Evolutionary conservation across 306 rosid species (phyloP).

Genomic region (Fragaria vesca): DNA sequence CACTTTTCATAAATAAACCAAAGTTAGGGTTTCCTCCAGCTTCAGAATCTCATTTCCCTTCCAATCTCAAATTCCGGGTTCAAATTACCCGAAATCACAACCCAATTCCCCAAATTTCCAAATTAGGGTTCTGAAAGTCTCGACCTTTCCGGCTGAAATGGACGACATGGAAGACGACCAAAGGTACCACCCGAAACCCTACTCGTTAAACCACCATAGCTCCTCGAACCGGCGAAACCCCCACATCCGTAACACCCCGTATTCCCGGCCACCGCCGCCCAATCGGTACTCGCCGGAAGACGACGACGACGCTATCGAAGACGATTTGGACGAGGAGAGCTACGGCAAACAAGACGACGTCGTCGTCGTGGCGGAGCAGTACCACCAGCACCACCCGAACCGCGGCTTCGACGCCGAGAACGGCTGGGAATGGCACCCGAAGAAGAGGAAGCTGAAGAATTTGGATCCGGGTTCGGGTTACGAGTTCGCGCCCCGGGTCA

Average conservation of each 20-base stretch:
- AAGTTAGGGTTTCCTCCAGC: not conserved
- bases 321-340: constrained; percentile 29
- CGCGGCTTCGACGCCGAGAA: constrained; percentile 28
- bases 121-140: not conserved
- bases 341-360: constrained; percentile 15
- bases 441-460: constrained; percentile 50
- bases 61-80: not conserved
- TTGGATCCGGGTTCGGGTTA: constrained; percentile 33
- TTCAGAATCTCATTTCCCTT: not conserved
- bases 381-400: constrained; percentile 7
- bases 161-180: constrained; percentile 59
- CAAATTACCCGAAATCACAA: too few relatives aligned
- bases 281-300: constrained; percentile 32
- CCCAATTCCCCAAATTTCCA: not conserved
- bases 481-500: constrained; percentile 46
- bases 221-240: constrained; percentile 43
- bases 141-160: constrained; percentile 22
- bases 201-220: constrained; percentile 15
- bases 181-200: constrained; percentile 49
- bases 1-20: not conserved
- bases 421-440: constrained; percentile 44
- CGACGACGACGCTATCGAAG: constrained; percentile 26
- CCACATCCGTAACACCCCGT: constrained; percentile 37
- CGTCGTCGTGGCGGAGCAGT: constrained; percentile 19
- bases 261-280: constrained; percentile 29